Conservation (phyloP, 176 grass and related monocot species). For the Secale cereale region DNA sequence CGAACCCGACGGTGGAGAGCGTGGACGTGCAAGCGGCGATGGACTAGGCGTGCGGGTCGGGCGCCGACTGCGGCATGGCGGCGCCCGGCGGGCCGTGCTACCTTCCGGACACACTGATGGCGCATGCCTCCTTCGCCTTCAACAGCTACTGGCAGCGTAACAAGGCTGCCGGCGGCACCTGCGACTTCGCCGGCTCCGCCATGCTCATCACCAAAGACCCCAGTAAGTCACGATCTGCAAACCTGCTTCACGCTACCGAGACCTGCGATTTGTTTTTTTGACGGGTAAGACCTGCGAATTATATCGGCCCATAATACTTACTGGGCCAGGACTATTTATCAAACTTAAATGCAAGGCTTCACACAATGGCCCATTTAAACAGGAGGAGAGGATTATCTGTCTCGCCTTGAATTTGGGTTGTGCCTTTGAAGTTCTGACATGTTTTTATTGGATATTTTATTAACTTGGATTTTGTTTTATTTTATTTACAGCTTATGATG, state of each 20-base stretch:
- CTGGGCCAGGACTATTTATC: too few relatives aligned
- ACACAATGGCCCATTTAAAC: not conserved
- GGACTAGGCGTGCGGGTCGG: constrained; percentile 69
- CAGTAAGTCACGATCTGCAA: constrained; percentile 15
- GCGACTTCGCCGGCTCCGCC: constrained; percentile 76
- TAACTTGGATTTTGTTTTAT: not conserved
- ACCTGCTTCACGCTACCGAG: not conserved
- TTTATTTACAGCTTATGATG: constrained; percentile 14
- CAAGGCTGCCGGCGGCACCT: constrained; percentile 59
- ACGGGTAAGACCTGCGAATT: not conserved
- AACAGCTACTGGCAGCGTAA: constrained; percentile 78
- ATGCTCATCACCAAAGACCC: constrained; percentile 72
- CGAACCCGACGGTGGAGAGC: constrained; percentile 55
- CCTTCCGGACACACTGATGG: constrained; percentile 56
- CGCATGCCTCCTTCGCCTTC: constrained; percentile 69
- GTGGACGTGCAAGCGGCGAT: constrained; percentile 53
- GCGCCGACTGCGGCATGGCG: constrained; percentile 47
- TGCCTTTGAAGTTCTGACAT: not conserved
- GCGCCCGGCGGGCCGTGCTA: constrained; percentile 43
- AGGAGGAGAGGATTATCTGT: not conserved
- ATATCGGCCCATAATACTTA: not conserved
- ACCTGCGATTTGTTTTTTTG: too few relatives aligned
- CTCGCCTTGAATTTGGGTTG: not conserved
- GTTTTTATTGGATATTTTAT: not conserved
- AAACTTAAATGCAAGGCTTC: too few relatives aligned